Evolutionary conservation across 495 filamentous ascomycete genomes (phyloP), one percentile per base, ranked within the genome.

Genomic region (Annulohypoxylon stygium): DNA sequence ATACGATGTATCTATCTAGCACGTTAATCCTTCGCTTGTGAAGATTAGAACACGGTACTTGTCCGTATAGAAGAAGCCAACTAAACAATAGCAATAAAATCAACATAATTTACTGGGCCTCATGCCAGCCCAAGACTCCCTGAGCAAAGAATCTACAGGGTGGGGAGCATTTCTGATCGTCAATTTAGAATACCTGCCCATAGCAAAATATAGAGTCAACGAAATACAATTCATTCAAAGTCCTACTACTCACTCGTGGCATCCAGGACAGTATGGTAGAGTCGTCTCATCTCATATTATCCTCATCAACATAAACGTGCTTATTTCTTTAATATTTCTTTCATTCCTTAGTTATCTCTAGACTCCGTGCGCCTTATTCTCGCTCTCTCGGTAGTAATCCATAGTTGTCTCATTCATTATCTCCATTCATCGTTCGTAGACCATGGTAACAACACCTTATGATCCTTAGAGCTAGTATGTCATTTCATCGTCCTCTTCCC

Each of bases 341-440:
- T 30, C 45, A 1, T 5, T 23, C 20, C 36, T 23, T 16, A 16
- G 4, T 16, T 20, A 47, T 34, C 10, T 26, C 67, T 63, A 53
- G 48, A 53, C 48, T 53, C 66, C 66, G n/a, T 3, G 47, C 66
- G 48, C 20, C 48, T n/a, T 4, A 53, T 5, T 20, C 48, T 53
- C 48, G 5, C 48, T 53, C 11, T 14, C 11, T 53, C 48, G 12
- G 12, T 14, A 43, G 39, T n/a, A 43, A 14, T n/a, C 12, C 39
- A 7, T 53, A 26, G 48, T 12, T 53, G 26, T 14, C 26, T 53
- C 20, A 12, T 53, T 53, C 48, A 53, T 53, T 53, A 53, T 30
- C 20, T 53, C 25, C 48, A 11, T 53, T 53, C 48, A 20, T 53
- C 20, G 48, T 47, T 18, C 6, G 43, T 20, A 20, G 16, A 16